Evolutionary conservation across 2,329 filamentous ascomycete genomes (phyloP), one percentile per base, ranked within the genome.

Genomic region (Penicillium concentricum): DNA sequence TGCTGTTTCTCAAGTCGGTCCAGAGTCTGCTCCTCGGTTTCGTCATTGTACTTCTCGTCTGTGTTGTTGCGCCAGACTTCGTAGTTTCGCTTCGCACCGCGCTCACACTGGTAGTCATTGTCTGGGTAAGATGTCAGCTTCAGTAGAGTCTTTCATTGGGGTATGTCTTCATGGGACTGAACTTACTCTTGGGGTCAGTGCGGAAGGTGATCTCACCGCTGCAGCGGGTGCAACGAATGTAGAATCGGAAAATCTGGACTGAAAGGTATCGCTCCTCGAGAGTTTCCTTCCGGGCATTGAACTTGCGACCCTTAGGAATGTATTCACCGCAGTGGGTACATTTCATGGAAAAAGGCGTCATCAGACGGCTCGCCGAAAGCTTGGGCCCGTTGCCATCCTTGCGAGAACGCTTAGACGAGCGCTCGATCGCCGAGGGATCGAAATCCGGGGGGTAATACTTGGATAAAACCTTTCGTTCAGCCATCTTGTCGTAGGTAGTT

Each of bases 271-370:
- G 90, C 68, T 97, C 90, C 20, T 94, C 89, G 0, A 91, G 91
- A 0, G 90, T 96, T 71, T 97, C 92, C 71, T 99, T 99, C 35
- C 91, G 84, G 3, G 91, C 89, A 76, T 97, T 97, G 82, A 97
- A 97, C 70, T 97, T 97, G 59, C 92, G 86, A 0, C 92, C 92
- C 67, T 91, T 91, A 81, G 95, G 93, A 69, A 96, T 94, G 78
- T 88, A 96, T 76, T 95, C 90, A 69, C 67, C 72, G 55, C 72
- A 75, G 53, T 69, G 42, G 66, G 76, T 86, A 72, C 90, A 92
- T 70, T 87, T 87, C 86, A 92, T 91, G 50, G 83, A 86, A 76
- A 92, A 94, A 4, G 91, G 91, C 0, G 90, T 88, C 91, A 97
- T 97, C 34, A 97, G 81, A 12, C 44, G 44, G 4, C 15, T 5